Conservation (phyloP, 2,329 filamentous ascomycete genomes). For the Alternaria consortialis region DNA sequence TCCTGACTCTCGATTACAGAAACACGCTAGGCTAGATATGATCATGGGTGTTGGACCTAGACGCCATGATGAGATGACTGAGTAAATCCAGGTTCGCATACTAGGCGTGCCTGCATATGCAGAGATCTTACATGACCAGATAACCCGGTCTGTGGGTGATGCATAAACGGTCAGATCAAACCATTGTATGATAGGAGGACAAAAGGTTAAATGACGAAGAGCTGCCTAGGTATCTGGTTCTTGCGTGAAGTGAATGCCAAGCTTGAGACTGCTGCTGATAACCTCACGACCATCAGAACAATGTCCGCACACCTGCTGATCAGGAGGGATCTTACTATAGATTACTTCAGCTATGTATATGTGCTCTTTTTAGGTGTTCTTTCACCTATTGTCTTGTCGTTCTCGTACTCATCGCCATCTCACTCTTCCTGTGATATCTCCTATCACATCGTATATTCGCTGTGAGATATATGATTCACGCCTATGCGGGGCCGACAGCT, state of each 20-base stretch:
- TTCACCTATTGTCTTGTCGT: not conserved
- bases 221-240: not conserved
- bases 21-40: not conserved
- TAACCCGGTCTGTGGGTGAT: not conserved
- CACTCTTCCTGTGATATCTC: not conserved
- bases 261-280: not conserved
- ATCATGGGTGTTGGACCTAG: not conserved
- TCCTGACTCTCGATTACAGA: not conserved
- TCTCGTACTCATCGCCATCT: not conserved
- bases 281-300: not conserved
- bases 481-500: not conserved
- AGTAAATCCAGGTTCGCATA: slow-evolving; percentile 9
- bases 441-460: not conserved
- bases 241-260: not conserved
- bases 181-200: too few relatives aligned
- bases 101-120: not conserved
- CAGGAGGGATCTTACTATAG: not conserved
- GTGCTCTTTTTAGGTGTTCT: not conserved
- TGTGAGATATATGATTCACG: not conserved
- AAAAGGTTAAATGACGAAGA: too few relatives aligned
- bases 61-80: slow-evolving; percentile 1
- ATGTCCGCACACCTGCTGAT: not conserved
- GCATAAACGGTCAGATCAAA: not conserved
- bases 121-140: not conserved
- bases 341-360: not conserved